Base-by-base conservation (phyloP, 1,284 basidiomycete genomes). In the Pisolithus thermaeus region DNA sequence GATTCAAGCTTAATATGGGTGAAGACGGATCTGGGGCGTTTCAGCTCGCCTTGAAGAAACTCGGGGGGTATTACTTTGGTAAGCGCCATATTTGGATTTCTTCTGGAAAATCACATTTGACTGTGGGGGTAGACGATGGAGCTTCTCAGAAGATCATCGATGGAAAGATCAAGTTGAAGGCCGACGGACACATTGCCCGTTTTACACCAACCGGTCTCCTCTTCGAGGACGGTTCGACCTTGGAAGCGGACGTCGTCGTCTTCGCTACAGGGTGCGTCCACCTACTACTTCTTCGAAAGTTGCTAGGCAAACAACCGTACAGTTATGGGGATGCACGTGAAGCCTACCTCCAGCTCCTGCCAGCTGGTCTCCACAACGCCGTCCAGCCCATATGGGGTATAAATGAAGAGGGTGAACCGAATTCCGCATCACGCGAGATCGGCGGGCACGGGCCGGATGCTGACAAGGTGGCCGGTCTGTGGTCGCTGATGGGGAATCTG, bases 151-250 rank as follows among this genome's bases (percentile, higher is more conserved):
- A 79, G 52, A 80, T 90, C 58, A 74, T 80, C 27, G 81, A 87
- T 52, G 80, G 81, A 28, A 81, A 84, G 60, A 87, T 90, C 69
- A 87, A 87, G 63, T 68, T 90, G 46, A 87, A 89, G 68, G 82
- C 76, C 58, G 83, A 83, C 49, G 75, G 72, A 42, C 70, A 75
- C 50, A 77, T 85, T 54, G 70, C 76, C 50, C 61, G 66, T 37
- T 83, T 81, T 60, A 83, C 77, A 0, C 72, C 78, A 57, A 75
- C 66, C 5, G 79, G 79, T 0, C 60, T 90, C 11, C 73, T 73
- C 45, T 90, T 90, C 58, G 77, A 78, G 51, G 76, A 90, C 55
- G 85, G 85, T 7, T 79, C 74, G 23, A 76, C 77, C 55, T 63
- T 89, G 30, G 67, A 78, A 7, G 84, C 81, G 11, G 87, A 91